Base-by-base conservation (phyloP, 331 rosid genomes). In the Dryas integrifolia region DNA sequence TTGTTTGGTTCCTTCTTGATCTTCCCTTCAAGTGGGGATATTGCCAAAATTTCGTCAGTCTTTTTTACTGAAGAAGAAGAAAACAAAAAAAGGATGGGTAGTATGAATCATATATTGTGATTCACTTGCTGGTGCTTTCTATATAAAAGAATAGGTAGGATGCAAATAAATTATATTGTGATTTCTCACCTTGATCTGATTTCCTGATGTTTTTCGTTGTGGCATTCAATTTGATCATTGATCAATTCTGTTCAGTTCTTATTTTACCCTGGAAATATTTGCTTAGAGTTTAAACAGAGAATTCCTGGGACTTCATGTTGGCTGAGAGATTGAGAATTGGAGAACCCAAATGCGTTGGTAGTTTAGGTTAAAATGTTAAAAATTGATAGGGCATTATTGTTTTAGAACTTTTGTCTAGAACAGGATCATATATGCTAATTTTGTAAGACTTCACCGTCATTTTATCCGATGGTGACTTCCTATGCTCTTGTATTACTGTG, bases 371-470 rank as follows among this genome's bases (percentile, higher is more conserved):
- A 69, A 52, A 69, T 10, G 63, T 39, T 53, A 69, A 15, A 38
- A 51, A 30, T 38, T 51, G 24, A 52, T 69, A 52, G 24, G 24
- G 24, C 46, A 38, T 9, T 1, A 5, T 44, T 11, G 5, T 7
- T 59, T 59, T 7, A 59, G 0, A 6, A 12, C 65, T 30, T 35
- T 9, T 69, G 51, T 41, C 30, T 65, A 13, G 70, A 52, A 39
- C 38, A 51, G 70, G 77, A 16, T 51, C 11, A 14, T 16, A 61
- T 60, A 18, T 39, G 70, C 67, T 15, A 60, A 40, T 11, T 43
- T 40, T 69, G 40, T n/a, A 14, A 40, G 51, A 51, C 30, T 53
- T 65, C 53, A n/a, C 50, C 56, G 3, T 75, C 51, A 44, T 64
- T 53, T 53, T 64, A 16, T 67, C 35, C 3, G 48, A 49, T 41